These are phyloP conservation scores for Corynespora cassiicola DNA, from an alignment of 2,329 filamentous ascomycete species.

Conservation along the genomic window DNA sequence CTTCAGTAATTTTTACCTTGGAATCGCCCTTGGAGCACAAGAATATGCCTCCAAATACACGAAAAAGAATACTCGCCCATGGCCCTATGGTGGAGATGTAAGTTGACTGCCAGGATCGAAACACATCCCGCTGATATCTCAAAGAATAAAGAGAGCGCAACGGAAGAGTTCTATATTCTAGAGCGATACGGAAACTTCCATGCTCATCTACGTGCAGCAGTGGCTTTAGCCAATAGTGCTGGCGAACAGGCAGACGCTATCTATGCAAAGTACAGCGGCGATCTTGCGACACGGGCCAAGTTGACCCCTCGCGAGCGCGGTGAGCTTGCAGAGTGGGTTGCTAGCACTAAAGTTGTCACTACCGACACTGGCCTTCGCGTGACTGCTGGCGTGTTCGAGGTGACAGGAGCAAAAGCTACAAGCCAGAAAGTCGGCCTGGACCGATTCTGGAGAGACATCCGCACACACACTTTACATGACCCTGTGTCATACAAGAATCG, in stretches of 20 bases:
- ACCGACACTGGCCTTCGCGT: conserved; percentile 67
- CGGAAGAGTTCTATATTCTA: conserved; percentile 71
- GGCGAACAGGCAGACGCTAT: conserved; percentile 57
- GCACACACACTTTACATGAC: conserved; percentile 71
- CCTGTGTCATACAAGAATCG: conserved; percentile 72
- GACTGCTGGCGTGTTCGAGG: conserved; percentile 68
- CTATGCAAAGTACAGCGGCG: conserved; percentile 50
- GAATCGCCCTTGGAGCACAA: conserved; percentile 66
- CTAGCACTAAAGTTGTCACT: conserved; percentile 67
- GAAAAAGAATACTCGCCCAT: conserved; percentile 62
- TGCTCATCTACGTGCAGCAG: conserved; percentile 66
- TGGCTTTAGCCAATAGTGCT: conserved; percentile 64
- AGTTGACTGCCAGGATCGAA: not conserved
- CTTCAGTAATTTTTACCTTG: conserved; percentile 72
- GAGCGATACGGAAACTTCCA: conserved; percentile 69
- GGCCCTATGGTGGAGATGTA: conserved; percentile 67
- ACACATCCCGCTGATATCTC: conserved; percentile 3
- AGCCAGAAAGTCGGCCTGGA: conserved; percentile 66
- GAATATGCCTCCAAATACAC: conserved; percentile 65
- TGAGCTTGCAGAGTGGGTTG: conserved; percentile 68
- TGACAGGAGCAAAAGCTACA: conserved; percentile 66
- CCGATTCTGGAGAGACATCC: conserved; percentile 70
- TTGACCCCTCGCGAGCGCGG: conserved; percentile 63
- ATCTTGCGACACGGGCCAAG: conserved; percentile 44
- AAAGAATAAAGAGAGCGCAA: conserved; percentile 61